A percentile compares a stretch with the other conserved stretches of the same genome.
Evolutionary conservation across 352 stramenopile genomes (phyloP).

Genomic region (Pythium angustatum): DNA sequence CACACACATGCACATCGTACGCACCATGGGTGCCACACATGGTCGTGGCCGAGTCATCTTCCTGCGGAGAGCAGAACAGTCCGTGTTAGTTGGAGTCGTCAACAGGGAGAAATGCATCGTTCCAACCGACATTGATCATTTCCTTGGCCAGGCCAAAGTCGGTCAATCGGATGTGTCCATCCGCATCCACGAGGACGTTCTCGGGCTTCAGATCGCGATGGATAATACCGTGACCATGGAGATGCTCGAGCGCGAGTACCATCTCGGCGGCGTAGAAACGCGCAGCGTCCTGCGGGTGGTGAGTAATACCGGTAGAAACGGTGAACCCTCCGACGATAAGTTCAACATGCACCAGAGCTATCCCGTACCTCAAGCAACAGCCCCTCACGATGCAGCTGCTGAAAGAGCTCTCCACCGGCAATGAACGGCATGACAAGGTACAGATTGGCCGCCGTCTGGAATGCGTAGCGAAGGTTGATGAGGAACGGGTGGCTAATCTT

Average conservation of each 20-base stretch:
- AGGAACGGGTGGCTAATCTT: conserved; percentile 87
- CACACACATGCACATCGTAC: neutral
- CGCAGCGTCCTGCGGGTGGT: conserved; percentile 52
- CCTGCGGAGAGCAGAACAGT: too few species aligned
- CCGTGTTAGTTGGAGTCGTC: too few species aligned
- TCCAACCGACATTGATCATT: conserved; percentile 53
- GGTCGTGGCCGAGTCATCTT: conserved; percentile 75
- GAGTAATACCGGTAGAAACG: too few species aligned
- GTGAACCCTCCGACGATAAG: neutral
- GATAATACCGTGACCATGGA: conserved; percentile 79
- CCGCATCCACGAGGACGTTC: conserved; percentile 77
- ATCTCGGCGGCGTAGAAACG: conserved; percentile 87
- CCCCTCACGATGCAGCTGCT: conserved; percentile 41
- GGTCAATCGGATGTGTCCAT: conserved; percentile 84
- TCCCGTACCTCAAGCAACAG: conserved; percentile 37
- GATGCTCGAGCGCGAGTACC: conserved; percentile 76
- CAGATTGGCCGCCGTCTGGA: conserved; percentile 79
- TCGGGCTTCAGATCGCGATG: conserved; percentile 85
- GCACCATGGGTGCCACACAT: conserved; percentile 83
- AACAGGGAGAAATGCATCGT: neutral
- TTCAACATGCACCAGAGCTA: neutral
- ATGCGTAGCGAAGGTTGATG: conserved; percentile 76
- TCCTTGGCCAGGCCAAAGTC: conserved; percentile 88
- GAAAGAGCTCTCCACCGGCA: conserved; percentile 47
- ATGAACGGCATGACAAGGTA: conserved; percentile 81